Base-by-base conservation (phyloP, 306 rosid genomes). In the Prunus mongolica region DNA sequence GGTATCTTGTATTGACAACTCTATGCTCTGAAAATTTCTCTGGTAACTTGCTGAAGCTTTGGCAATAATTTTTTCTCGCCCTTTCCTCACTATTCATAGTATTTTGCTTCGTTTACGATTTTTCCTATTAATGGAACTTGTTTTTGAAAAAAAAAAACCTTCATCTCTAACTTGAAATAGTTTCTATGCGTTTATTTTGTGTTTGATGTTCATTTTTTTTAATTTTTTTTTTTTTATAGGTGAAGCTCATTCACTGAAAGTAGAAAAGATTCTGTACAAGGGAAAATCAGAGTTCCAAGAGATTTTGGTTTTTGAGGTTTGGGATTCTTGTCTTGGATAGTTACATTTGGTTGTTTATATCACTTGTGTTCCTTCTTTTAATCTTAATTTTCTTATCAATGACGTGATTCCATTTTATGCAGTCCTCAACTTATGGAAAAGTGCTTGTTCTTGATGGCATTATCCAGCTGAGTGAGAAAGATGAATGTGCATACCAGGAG, bases 401-500 rank as follows among this genome's bases (percentile, higher is more conserved):
- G 80, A 76, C 63, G 15, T 73, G 70, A 18, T 65, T 67, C 22
- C 72, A 71, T 78, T 68, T 32, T 49, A 13, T 82, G 78, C 96
- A 95, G 99, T 92, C 99, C 55, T 77, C 83, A 18, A n/a, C 84
- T 1, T 95, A 92, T 68, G 99, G 99, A 71, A 95, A 92, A 81
- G 97, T 92, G 67, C 99, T 95, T 67, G 99, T 91, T 64, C 99
- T 95, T 78, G 99, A 95, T 86, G 99, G 98, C 75, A 92, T 95
- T 81, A 89, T 95, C 81, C 99, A 95, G 80, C 86, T 95, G 82
- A 95, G 93, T 50, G 98, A 95, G 89, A 92, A 86, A 82, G 99
- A 95, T 76, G 99, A 95, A 90, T 95, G 97, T 57, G 97, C 97
- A 63, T 95, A 95, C 87, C 99, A 95, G 91, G 99, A 95, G 86